A percentile compares a stretch with the other conserved stretches of the same genome.
Conservation (phyloP, 768 basidiomycete species). For the Inosperma sp. region DNA sequence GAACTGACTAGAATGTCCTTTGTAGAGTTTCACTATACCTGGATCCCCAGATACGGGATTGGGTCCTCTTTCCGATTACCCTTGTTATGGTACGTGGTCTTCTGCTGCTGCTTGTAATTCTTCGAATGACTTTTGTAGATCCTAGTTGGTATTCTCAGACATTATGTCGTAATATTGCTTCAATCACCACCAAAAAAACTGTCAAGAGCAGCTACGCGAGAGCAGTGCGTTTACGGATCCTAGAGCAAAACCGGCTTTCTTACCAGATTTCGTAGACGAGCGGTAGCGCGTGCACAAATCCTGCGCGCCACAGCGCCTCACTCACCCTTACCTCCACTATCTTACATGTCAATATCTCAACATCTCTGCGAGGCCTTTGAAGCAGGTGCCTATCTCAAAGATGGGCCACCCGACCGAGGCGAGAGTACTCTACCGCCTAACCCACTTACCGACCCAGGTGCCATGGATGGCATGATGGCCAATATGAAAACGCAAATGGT, state of each 20-base stretch:
- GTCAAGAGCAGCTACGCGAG: slow-evolving; percentile 72
- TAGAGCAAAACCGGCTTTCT: slow-evolving; percentile 6
- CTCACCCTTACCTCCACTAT: slow-evolving; percentile 72
- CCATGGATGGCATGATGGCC: slow-evolving; percentile 98
- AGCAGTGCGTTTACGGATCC: slow-evolving; percentile 65
- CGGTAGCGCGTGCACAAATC: slow-evolving; percentile 76
- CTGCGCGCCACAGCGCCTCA: slow-evolving; percentile 75
- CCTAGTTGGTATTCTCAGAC: slow-evolving; percentile 85
- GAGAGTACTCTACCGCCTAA: slow-evolving; percentile 64
- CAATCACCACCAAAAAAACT: slow-evolving; percentile 81
- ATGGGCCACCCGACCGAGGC: slow-evolving; percentile 60
- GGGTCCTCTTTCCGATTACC: slow-evolving; percentile 94
- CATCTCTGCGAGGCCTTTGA: slow-evolving; percentile 68
- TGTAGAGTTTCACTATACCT: slow-evolving; percentile 61
- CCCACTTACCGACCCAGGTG: slow-evolving; percentile 81
- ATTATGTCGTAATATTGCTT: slow-evolving; percentile 86
- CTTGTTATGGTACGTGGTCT: slow-evolving; percentile 78
- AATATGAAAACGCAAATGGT: slow-evolving; percentile 99
- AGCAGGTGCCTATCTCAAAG: slow-evolving; percentile 81
- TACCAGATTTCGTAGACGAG: slow-evolving; percentile 45
- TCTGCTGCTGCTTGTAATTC: not conserved
- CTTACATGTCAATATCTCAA: slow-evolving; percentile 72
- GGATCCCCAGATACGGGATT: slow-evolving; percentile 93
- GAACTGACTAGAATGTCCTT: not conserved
- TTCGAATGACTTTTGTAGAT: slow-evolving; percentile 49